These are phyloP conservation scores for Stephania japonica DNA, from an alignment of 164 flowering plant species.

Conservation along the genomic window DNA sequence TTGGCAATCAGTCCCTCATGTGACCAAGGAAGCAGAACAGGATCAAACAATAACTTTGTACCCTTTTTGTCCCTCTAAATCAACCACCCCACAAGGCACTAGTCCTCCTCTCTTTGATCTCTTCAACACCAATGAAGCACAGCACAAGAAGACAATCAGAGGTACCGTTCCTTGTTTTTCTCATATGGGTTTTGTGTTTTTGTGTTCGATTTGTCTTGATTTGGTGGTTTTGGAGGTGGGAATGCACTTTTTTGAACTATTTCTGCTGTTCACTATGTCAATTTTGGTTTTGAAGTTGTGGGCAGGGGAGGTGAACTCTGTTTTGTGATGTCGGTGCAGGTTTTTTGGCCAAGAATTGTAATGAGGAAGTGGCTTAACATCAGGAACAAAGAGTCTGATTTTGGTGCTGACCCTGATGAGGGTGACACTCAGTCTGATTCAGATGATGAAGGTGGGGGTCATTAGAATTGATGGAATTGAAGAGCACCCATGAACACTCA, in stretches of 20 bases:
- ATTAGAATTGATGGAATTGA: neutral
- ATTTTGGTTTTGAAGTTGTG: constrained; percentile 7
- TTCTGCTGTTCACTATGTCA: neutral
- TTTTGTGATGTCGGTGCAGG: constrained; percentile 59
- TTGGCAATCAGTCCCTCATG: too few species aligned
- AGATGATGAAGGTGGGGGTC: constrained; percentile 28
- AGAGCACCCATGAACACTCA: neutral
- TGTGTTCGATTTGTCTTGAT: neutral
- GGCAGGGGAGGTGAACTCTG: constrained; percentile 50
- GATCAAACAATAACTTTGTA: too few species aligned
- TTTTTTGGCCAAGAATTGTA: constrained; percentile 59
- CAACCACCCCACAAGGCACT: too few species aligned
- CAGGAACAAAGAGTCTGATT: constrained; percentile 46
- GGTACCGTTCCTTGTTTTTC: neutral
- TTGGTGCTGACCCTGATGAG: constrained; percentile 61
- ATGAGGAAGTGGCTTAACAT: constrained; percentile 70
- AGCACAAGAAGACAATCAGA: neutral
- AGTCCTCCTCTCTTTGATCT: neutral
- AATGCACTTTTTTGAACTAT: neutral
- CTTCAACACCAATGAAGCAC: constrained; percentile 7
- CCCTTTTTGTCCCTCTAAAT: too few species aligned
- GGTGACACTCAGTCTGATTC: constrained; percentile 34
- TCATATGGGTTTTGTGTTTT: neutral
- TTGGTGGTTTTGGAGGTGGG: neutral
- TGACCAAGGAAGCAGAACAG: too few species aligned